Conservation (phyloP, 176 grass and related monocot genomes). For the Aechmea fasciata region DNA sequence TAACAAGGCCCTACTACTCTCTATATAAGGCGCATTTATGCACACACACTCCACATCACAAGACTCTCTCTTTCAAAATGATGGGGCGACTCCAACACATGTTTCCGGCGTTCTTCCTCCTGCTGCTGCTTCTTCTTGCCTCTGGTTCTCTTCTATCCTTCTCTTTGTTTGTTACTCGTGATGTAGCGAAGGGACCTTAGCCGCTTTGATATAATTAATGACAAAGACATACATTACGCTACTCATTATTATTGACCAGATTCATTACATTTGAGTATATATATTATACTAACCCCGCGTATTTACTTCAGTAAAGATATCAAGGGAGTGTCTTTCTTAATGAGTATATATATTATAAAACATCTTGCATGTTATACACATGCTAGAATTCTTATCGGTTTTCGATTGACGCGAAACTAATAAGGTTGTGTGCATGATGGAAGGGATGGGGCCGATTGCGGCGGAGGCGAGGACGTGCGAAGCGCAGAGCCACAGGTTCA, state of each 20-base stretch:
- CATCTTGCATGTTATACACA: too few relatives aligned
- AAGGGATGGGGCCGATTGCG: conserved; percentile 29
- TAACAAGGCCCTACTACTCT: background rate
- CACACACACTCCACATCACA: background rate
- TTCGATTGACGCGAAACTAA: too few relatives aligned
- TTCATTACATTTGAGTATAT: too few relatives aligned
- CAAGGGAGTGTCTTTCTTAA: too few relatives aligned
- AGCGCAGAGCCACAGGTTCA: conserved; percentile 61
- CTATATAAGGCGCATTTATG: background rate
- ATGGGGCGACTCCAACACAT: conserved; percentile 21
- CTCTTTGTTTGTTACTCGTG: background rate
- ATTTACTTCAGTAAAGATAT: too few relatives aligned
- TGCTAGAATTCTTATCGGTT: too few relatives aligned
- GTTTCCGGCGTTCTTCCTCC: conserved; percentile 11
- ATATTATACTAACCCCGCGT: too few relatives aligned
- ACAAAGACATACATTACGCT: too few relatives aligned
- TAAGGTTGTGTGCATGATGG: background rate
- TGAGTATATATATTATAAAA: too few relatives aligned
- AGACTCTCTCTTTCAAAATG: background rate
- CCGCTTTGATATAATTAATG: too few relatives aligned
- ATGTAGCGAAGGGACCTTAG: too few relatives aligned
- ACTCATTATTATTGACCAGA: too few relatives aligned
- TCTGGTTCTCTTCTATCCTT: conserved; percentile 17
- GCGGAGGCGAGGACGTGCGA: conserved; percentile 62
- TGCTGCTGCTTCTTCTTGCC: conserved; percentile 21